Evolutionary conservation across 1,284 basidiomycete species (phyloP).

Genomic region (Sparassis latifolia): DNA sequence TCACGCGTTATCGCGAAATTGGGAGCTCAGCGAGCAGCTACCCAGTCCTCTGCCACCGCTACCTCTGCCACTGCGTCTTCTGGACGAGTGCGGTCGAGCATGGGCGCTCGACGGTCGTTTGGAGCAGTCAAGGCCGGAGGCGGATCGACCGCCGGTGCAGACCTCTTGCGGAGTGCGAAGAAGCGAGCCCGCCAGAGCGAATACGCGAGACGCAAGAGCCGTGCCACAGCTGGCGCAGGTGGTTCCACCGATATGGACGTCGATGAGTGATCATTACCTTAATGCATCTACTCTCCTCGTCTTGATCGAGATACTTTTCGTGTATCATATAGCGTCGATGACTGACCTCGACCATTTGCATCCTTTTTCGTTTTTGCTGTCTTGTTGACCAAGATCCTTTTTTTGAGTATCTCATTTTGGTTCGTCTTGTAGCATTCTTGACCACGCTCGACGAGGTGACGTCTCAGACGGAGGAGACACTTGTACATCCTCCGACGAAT

Average conservation of each 20-base stretch:
- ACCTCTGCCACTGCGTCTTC: constrained; percentile 1
- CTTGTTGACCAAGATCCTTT: neutral
- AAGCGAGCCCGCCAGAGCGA: constrained; percentile 65
- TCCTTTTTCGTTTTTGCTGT: neutral
- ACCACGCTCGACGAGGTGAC: neutral
- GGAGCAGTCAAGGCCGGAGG: constrained; percentile 32
- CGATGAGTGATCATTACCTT: constrained; percentile 4
- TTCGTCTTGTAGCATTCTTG: neutral
- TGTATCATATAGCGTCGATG: too few species aligned
- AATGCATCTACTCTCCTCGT: neutral
- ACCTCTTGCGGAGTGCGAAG: constrained; percentile 49
- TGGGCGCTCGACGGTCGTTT: constrained; percentile 44
- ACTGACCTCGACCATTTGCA: too few species aligned
- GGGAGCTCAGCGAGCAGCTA: constrained; percentile 58
- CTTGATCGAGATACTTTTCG: too few species aligned
- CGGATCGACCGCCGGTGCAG: constrained; percentile 26
- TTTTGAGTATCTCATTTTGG: neutral
- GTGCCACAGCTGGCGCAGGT: constrained; percentile 3
- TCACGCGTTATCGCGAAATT: constrained; percentile 71
- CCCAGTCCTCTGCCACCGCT: constrained; percentile 7
- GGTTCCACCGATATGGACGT: constrained; percentile 8
- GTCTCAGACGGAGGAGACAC: neutral
- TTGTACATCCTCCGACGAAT: neutral
- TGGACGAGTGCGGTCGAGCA: constrained; percentile 43
- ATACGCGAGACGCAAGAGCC: constrained; percentile 33